Conservation (phyloP, 2,329 filamentous ascomycete species). For the Leptographium wingfieldii region DNA sequence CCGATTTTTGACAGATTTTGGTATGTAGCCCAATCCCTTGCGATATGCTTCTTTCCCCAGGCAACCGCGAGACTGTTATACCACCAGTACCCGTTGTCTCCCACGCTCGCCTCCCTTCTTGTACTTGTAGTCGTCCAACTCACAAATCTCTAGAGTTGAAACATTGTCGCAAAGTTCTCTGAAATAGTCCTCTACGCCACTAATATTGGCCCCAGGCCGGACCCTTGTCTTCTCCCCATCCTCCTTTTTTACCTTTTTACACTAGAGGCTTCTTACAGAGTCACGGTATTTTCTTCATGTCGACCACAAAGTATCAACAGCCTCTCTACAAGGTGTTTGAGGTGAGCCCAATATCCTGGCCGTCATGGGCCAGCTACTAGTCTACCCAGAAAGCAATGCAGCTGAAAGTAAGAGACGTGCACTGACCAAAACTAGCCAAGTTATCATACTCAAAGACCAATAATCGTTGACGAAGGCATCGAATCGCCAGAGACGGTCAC, state of each 20-base stretch:
- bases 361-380: not conserved
- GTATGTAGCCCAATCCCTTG: not conserved
- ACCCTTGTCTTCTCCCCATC: not conserved
- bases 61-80: not conserved
- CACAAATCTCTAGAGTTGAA: not conserved
- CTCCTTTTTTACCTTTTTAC: not conserved
- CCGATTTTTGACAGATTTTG: not conserved
- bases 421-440: slow-evolving; percentile 28
- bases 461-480: slow-evolving; percentile 45
- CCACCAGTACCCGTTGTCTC: not conserved
- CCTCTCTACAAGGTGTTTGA: slow-evolving; percentile 46
- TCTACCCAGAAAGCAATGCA: not conserved
- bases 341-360: slow-evolving; percentile 30
- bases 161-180: not conserved
- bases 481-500: slow-evolving; percentile 45
- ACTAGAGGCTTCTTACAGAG: not conserved
- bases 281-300: slow-evolving; percentile 29
- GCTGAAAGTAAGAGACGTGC: not conserved
- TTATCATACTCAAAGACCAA: slow-evolving; percentile 40
- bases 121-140: not conserved
- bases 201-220: not conserved
- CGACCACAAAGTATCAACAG: slow-evolving; percentile 42
- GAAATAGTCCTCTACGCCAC: not conserved
- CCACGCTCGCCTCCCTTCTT: not conserved
- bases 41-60: not conserved